Percentiles rank a stretch among this genome's conserved stretches.
phyloP scores from a whole-genome alignment of 495 filamentous ascomycete genomes.

The Saxophila tyrrhenica region DNA sequence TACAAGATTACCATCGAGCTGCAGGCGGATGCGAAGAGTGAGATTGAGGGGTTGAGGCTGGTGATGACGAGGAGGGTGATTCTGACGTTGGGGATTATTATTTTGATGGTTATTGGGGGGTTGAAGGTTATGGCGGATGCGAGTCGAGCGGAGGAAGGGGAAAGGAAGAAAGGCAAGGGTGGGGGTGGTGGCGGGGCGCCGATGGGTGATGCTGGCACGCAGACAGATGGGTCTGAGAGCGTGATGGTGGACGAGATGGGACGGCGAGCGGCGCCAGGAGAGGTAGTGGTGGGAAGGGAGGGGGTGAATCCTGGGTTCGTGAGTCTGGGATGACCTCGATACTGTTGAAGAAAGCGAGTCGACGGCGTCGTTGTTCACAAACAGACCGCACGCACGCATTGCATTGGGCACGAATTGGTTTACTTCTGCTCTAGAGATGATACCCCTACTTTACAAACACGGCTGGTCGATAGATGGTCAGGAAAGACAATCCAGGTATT shows the following conservation, averaged over 20 bases:
- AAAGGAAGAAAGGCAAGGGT: conserved; percentile 17
- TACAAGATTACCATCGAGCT: conserved; percentile 50
- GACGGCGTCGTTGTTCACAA: no score
- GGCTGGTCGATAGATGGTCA: no score
- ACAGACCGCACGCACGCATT: no score
- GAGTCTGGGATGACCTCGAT: conserved; percentile 11
- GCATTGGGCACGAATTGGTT: neutral
- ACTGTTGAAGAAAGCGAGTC: neutral
- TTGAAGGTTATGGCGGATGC: conserved; percentile 9
- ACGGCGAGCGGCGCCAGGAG: conserved; percentile 1
- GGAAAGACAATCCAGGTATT: neutral
- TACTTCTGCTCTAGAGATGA: neutral
- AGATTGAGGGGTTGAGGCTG: conserved; percentile 87
- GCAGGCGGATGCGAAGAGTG: conserved; percentile 74
- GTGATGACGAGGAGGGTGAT: conserved; percentile 78
- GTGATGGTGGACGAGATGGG: conserved; percentile 1
- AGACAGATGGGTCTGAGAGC: conserved; percentile 3
- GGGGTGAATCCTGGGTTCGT: conserved; percentile 15
- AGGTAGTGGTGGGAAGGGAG: conserved; percentile 13
- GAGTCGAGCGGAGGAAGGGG: conserved; percentile 10
- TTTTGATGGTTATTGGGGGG: conserved; percentile 22
- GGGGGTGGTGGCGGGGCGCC: neutral
- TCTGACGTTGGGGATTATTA: conserved; percentile 49
- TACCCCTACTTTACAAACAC: neutral
- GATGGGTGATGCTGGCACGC: neutral